phyloP scores from a whole-genome alignment of 805 yeast genomes.

The Kuraishia ogatae region DNA sequence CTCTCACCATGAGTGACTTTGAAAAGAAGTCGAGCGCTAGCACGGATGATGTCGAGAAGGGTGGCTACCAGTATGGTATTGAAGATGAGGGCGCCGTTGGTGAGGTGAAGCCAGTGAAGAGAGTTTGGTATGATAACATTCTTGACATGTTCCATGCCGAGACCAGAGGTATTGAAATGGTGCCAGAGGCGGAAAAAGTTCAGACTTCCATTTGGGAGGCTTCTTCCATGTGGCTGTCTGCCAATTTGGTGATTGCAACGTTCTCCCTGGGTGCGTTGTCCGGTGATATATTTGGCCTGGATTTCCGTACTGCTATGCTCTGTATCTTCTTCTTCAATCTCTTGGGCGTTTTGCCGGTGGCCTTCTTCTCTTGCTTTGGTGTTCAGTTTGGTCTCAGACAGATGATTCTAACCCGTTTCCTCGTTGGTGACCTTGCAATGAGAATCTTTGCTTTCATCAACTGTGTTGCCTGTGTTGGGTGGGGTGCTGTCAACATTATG shows the following conservation, averaged over 20 bases:
- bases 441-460: constrained; percentile 73
- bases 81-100: constrained; percentile 9
- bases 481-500: constrained; percentile 92
- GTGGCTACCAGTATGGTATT: constrained; percentile 4
- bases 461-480: constrained; percentile 82
- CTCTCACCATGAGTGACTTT: constrained; percentile 20
- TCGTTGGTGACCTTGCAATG: constrained; percentile 68
- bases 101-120: constrained; percentile 7
- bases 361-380: constrained; percentile 77
- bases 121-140: constrained; percentile 12
- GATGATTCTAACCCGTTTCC: constrained; percentile 70
- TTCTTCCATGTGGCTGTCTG: constrained; percentile 87
- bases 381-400: constrained; percentile 83
- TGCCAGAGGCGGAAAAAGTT: constrained; percentile 71
- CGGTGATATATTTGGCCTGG: constrained; percentile 48
- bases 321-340: constrained; percentile 64
- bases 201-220: constrained; percentile 60
- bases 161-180: constrained; percentile 71
- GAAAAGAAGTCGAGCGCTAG: constrained; percentile 19
- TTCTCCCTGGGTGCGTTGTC: constrained; percentile 71
- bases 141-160: constrained; percentile 34
- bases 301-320: constrained; percentile 65
- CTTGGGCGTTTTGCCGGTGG: constrained; percentile 73
- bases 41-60: constrained; percentile 12
- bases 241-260: constrained; percentile 82